Percentiles rank a stretch among this genome's conserved stretches.
These are phyloP conservation scores for Daldinia vernicosa DNA, from an alignment of 495 filamentous ascomycete species.

Conservation along the genomic window DNA sequence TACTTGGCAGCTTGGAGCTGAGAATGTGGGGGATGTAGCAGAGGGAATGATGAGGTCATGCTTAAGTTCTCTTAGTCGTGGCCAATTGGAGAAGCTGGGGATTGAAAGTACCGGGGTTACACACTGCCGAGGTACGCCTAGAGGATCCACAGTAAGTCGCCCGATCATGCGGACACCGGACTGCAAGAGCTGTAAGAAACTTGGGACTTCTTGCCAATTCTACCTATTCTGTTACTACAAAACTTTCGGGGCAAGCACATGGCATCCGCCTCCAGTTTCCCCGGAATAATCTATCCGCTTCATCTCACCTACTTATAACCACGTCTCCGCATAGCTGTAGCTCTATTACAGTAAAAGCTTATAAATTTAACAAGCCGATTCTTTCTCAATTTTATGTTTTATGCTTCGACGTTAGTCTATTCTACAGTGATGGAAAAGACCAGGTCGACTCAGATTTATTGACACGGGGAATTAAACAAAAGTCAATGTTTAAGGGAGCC, in stretches of 20 bases:
- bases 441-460: neutral
- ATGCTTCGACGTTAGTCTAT: neutral
- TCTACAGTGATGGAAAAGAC: neutral
- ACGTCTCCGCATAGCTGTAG: neutral
- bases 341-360: neutral
- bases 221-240: neutral
- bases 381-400: neutral
- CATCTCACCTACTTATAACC: neutral
- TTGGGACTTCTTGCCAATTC: neutral
- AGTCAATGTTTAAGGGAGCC: neutral
- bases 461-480: neutral
- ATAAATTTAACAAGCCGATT: no score
- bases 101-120: constrained; percentile 16
- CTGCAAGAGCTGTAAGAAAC: neutral
- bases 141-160: constrained; percentile 9
- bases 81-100: constrained; percentile 14
- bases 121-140: constrained; percentile 27
- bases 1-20: constrained; percentile 21
- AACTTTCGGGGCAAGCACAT: constrained; percentile 16
- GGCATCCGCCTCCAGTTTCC: neutral
- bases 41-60: constrained; percentile 32
- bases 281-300: neutral
- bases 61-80: neutral
- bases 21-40: constrained; percentile 16
- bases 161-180: constrained; percentile 3